Conservation (phyloP, 768 basidiomycete species). For the Boletus edulis region DNA sequence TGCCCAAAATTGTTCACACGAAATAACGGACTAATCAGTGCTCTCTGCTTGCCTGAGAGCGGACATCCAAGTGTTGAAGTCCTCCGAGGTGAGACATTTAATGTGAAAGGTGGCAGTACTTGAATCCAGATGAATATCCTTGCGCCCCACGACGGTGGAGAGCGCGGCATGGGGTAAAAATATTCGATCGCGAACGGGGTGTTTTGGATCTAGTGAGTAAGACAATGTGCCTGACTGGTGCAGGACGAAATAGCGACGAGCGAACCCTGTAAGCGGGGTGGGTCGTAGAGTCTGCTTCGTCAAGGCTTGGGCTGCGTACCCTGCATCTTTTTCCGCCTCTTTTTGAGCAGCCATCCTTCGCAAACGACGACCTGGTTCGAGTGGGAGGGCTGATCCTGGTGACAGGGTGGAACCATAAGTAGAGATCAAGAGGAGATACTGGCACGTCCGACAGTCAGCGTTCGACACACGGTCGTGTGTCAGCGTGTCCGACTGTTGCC, state of each 20-base stretch:
- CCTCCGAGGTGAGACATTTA: conserved; percentile 67
- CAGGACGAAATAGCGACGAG: conserved; percentile 77
- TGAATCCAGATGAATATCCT: conserved; percentile 80
- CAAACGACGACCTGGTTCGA: conserved; percentile 36
- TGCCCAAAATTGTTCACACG: conserved; percentile 31
- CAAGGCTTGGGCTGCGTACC: conserved; percentile 39
- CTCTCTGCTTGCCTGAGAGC: conserved; percentile 58
- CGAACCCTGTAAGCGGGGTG: conserved; percentile 56
- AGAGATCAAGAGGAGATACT: no score
- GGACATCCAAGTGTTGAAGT: conserved; percentile 73
- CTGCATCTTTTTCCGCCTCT: conserved; percentile 86
- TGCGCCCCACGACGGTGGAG: conserved; percentile 67
- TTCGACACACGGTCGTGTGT: neutral
- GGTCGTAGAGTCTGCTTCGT: neutral
- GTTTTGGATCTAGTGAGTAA: conserved; percentile 73
- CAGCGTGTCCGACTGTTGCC: conserved; percentile 11
- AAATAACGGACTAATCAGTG: conserved; percentile 6
- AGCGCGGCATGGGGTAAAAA: conserved; percentile 70
- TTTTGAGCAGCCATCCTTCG: conserved; percentile 85
- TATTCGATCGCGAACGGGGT: conserved; percentile 69
- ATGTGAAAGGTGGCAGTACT: conserved; percentile 78
- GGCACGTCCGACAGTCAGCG: neutral
- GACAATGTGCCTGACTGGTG: conserved; percentile 65
- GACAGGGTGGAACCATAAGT: conserved; percentile 8
- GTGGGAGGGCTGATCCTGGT: neutral